phyloP scores from a whole-genome alignment of 169 alveolate genomes.

The Haemoproteus tartakovskyi region DNA sequence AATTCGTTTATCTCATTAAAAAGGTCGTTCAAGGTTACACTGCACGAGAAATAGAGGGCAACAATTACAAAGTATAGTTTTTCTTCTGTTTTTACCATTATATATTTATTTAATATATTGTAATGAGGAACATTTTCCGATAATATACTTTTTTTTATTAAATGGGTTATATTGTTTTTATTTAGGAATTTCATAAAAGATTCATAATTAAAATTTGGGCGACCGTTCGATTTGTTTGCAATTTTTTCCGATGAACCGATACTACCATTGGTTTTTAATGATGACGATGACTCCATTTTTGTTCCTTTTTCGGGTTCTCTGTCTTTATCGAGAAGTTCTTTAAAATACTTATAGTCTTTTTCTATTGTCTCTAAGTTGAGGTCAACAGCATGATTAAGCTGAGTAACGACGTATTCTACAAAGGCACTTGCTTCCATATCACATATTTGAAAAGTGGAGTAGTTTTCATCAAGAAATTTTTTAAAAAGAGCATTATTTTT shows the following conservation, averaged over 20 bases:
- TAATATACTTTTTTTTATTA: not conserved
- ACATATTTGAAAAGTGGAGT: slow-evolving; percentile 15
- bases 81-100: slow-evolving; percentile 42
- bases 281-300: not conserved
- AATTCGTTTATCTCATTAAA: slow-evolving; percentile 5
- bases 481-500: slow-evolving; percentile 1
- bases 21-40: slow-evolving; percentile 4
- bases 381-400: slow-evolving; percentile 4
- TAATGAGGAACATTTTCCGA: slow-evolving; percentile 11
- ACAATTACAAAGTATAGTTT: slow-evolving; percentile 17
- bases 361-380: slow-evolving; percentile 22
- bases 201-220: slow-evolving; percentile 2
- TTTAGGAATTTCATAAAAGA: slow-evolving; percentile 16
- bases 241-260: not conserved
- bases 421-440: slow-evolving; percentile 32
- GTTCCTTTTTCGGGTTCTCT: slow-evolving; percentile 1
- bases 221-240: not conserved
- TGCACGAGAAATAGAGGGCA: slow-evolving; percentile 28
- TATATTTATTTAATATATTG: slow-evolving; percentile 16
- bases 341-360: slow-evolving; percentile 3
- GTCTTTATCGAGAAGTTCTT: slow-evolving; percentile 6
- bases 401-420: slow-evolving; percentile 1
- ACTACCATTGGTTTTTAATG: not conserved
- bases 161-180: slow-evolving; percentile 4
- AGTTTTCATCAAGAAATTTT: slow-evolving; percentile 12